Evolutionary conservation across 352 stramenopile genomes (phyloP).

Genomic region (Phytophthora pisi): DNA sequence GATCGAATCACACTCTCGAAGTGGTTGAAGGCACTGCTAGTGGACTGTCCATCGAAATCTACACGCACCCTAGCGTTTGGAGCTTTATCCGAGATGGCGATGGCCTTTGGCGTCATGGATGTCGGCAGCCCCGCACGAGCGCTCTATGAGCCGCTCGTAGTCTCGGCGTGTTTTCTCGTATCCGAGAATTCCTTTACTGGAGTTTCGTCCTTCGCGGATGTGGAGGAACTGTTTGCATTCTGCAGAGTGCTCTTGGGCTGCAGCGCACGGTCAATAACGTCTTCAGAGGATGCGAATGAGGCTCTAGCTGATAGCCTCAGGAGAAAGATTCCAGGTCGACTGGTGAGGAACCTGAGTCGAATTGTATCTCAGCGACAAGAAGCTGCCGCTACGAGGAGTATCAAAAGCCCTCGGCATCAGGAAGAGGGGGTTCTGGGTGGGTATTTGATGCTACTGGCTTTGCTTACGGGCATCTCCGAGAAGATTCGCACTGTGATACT

Average conservation of each 20-base stretch:
- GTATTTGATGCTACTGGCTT: slow-evolving; percentile 24
- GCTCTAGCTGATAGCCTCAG: slow-evolving; percentile 9
- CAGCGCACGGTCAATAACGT: not conserved
- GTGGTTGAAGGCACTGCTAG: slow-evolving; percentile 34
- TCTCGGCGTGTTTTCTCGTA: slow-evolving; percentile 29
- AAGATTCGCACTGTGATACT: slow-evolving; percentile 20
- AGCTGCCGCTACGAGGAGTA: not conserved
- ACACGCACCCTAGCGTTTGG: slow-evolving; percentile 29
- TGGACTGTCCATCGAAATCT: slow-evolving; percentile 30
- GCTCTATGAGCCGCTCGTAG: slow-evolving; percentile 35
- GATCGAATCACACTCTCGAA: slow-evolving; percentile 5
- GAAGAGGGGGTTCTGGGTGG: slow-evolving; percentile 22
- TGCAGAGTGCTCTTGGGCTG: slow-evolving; percentile 23
- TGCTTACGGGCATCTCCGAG: slow-evolving; percentile 24
- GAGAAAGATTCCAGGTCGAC: slow-evolving; percentile 18
- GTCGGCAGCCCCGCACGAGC: slow-evolving; percentile 7
- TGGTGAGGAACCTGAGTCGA: slow-evolving; percentile 18
- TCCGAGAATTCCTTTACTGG: slow-evolving; percentile 2
- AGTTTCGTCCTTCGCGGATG: not conserved
- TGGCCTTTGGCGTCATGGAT: slow-evolving; percentile 14
- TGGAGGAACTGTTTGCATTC: slow-evolving; percentile 37
- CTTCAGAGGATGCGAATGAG: not conserved
- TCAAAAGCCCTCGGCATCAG: slow-evolving; percentile 6
- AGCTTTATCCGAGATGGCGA: slow-evolving; percentile 27
- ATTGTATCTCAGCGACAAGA: slow-evolving; percentile 17